Conservation (phyloP, 257 asterid genomes). For the Eucommia ulmoides region DNA sequence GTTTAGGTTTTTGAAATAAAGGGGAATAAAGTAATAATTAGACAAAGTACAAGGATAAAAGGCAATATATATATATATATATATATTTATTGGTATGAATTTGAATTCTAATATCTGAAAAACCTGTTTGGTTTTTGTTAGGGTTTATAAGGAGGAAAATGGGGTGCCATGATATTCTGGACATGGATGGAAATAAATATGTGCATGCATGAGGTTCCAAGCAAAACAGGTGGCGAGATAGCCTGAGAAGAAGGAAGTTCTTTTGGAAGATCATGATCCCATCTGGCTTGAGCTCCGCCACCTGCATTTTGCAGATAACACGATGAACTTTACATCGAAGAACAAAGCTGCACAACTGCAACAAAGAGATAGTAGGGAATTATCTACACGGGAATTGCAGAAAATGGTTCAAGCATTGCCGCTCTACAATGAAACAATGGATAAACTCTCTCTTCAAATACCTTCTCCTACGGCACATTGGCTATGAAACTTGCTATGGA, state of each 20-base stretch:
- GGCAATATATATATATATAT: too few species aligned
- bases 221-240: not conserved
- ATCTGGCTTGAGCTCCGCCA: not conserved
- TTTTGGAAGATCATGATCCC: not conserved
- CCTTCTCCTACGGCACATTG: too few species aligned
- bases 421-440: slow-evolving; percentile 86
- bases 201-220: not conserved
- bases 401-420: slow-evolving; percentile 98
- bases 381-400: slow-evolving; percentile 90
- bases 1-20: too few species aligned
- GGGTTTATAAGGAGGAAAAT: slow-evolving; percentile 30
- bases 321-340: slow-evolving; percentile 71
- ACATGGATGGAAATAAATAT: not conserved
- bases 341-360: slow-evolving; percentile 97
- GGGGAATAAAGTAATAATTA: too few species aligned
- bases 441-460: slow-evolving; percentile 76
- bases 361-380: slow-evolving; percentile 80
- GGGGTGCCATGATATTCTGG: slow-evolving; percentile 17
- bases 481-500: too few species aligned
- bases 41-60: too few species aligned
- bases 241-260: not conserved
- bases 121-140: too few species aligned
- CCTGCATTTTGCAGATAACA: slow-evolving; percentile 18
- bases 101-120: too few species aligned
- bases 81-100: too few species aligned